Percentiles rank a stretch among this genome's conserved stretches.
Evolutionary conservation across 2,329 filamentous ascomycete species (phyloP).

Genomic region (Fragosphaeria purpurea): DNA sequence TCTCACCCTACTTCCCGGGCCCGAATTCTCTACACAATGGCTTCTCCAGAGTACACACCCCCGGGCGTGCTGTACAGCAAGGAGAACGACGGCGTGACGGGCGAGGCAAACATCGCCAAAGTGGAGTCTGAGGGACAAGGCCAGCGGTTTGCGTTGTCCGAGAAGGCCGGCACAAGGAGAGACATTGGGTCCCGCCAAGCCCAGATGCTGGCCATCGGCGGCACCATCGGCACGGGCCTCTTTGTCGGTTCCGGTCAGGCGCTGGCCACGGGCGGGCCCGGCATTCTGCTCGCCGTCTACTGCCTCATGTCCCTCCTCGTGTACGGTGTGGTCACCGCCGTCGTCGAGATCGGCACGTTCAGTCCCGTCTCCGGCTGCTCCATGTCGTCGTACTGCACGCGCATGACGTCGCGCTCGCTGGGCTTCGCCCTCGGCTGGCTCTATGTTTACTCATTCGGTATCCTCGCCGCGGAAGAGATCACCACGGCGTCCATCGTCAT

Average conservation of each 20-base stretch:
- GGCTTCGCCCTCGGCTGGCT: constrained; percentile 40
- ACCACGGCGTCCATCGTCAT: constrained; percentile 48
- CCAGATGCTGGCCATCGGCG: constrained; percentile 40
- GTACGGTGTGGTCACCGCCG: constrained; percentile 22
- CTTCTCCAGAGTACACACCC: too few relatives aligned
- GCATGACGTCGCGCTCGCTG: constrained; percentile 34
- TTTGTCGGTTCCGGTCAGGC: constrained; percentile 9
- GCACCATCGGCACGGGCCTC: constrained; percentile 34
- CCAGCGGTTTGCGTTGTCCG: too few relatives aligned
- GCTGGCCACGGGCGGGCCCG: constrained; percentile 12
- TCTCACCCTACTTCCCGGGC: too few relatives aligned
- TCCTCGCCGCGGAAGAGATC: constrained; percentile 37
- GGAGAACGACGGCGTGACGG: too few relatives aligned
- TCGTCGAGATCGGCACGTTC: constrained; percentile 52
- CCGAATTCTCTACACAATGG: too few relatives aligned
- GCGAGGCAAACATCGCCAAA: too few relatives aligned
- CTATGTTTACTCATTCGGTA: constrained; percentile 38
- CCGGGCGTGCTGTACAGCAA: too few relatives aligned
- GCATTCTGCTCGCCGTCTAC: constrained; percentile 22
- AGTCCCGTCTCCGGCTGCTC: constrained; percentile 44
- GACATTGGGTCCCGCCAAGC: constrained; percentile 25
- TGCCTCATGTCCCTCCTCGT: constrained; percentile 24
- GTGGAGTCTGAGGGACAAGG: too few relatives aligned
- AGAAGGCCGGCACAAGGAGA: too few relatives aligned
- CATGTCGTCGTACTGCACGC: constrained; percentile 36